Percentiles rank a stretch among this genome's conserved stretches.
Evolutionary conservation across 208 protist species (phyloP).

Genomic region (Trypanosoma melophagium): DNA sequence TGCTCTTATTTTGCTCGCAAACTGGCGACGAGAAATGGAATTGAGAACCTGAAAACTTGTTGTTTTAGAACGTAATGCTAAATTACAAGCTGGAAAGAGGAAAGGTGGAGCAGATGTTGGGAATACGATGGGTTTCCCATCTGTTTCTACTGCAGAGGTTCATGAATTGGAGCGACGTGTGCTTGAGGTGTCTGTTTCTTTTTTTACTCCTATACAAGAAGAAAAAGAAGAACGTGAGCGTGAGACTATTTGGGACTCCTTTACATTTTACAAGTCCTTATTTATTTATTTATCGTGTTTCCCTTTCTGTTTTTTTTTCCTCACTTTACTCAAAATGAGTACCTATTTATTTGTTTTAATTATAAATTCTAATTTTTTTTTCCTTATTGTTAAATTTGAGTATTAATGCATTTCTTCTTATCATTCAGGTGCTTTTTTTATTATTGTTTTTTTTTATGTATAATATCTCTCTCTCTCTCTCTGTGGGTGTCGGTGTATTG

Average conservation of each 20-base stretch:
- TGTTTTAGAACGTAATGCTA: background rate
- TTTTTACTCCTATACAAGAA: constrained; percentile 6
- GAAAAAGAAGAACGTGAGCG: constrained; percentile 10
- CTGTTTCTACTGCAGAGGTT: background rate
- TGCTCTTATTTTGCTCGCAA: background rate
- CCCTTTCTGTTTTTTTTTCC: constrained; percentile 6
- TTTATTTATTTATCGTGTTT: background rate
- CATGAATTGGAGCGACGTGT: constrained; percentile 15
- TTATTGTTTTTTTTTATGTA: no score
- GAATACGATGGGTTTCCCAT: background rate
- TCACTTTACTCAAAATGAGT: background rate
- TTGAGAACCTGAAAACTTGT: background rate
- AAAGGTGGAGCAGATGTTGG: background rate
- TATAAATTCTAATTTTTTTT: no score
- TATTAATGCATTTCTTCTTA: no score
- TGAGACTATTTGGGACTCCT: constrained; percentile 13
- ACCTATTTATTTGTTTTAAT: no score
- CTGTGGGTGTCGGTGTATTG: constrained; percentile 4
- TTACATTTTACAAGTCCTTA: constrained; percentile 7
- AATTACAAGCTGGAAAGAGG: background rate
- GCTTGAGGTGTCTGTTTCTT: constrained; percentile 16
- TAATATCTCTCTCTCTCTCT: no score
- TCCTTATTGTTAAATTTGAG: no score
- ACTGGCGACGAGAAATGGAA: constrained; percentile 13
- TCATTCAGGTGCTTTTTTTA: no score